phyloP scores from a whole-genome alignment of 768 basidiomycete genomes.

The Tephrocybe rancida region DNA sequence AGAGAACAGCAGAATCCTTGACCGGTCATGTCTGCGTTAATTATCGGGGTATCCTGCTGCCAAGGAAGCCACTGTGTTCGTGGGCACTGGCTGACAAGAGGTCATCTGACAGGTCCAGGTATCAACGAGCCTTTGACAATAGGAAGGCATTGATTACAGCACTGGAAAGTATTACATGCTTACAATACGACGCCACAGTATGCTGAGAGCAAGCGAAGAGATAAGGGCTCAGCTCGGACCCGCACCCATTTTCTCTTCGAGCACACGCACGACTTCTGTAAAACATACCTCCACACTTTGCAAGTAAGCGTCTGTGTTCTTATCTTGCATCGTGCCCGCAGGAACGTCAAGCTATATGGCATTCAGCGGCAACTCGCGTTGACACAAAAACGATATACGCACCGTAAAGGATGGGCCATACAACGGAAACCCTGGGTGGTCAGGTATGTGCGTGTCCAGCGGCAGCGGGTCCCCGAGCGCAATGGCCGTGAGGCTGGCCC shows the following conservation, averaged over 20 bases:
- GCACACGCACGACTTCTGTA: slow-evolving; percentile 28
- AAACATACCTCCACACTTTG: slow-evolving; percentile 43
- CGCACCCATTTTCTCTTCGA: slow-evolving; percentile 28
- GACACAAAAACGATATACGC: not conserved
- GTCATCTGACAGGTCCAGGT: too few species aligned
- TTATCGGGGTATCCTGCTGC: too few species aligned
- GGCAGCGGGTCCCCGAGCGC: slow-evolving; percentile 59
- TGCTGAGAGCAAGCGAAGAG: not conserved
- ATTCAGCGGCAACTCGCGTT: not conserved
- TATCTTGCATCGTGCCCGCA: slow-evolving; percentile 71
- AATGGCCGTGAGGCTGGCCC: slow-evolving; percentile 80
- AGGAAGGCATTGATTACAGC: too few species aligned
- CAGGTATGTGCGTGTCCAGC: slow-evolving; percentile 70
- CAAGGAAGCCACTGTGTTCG: too few species aligned
- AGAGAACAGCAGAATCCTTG: too few species aligned
- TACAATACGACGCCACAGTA: not conserved
- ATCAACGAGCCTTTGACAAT: too few species aligned
- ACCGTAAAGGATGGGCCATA: slow-evolving; percentile 81
- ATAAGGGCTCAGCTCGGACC: not conserved
- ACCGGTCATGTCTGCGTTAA: too few species aligned
- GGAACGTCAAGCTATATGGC: slow-evolving; percentile 62
- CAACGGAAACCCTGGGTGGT: slow-evolving; percentile 69
- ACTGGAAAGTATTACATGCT: too few species aligned
- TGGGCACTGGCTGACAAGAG: too few species aligned
- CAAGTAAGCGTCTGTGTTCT: slow-evolving; percentile 66